Conservation (phyloP, 1,284 basidiomycete genomes). For the Peniophora sp. region DNA sequence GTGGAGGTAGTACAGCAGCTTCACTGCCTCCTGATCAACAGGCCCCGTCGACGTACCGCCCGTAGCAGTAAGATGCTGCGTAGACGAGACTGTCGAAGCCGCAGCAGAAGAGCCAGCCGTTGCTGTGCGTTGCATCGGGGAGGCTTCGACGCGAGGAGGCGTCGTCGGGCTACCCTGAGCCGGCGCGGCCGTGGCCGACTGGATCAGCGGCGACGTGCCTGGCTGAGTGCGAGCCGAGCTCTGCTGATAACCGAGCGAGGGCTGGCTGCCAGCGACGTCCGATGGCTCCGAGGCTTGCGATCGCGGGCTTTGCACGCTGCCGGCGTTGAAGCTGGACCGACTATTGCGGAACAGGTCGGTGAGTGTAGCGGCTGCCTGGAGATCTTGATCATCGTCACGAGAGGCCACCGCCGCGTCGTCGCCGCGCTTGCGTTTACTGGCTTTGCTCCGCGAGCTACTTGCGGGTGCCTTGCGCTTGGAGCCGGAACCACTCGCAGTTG, state of each 20-base stretch:
- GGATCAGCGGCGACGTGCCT: neutral
- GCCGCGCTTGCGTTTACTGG: constrained; percentile 37
- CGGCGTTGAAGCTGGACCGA: constrained; percentile 48
- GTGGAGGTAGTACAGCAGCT: constrained; percentile 71
- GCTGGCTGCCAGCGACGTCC: constrained; percentile 41
- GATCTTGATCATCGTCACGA: constrained; percentile 51
- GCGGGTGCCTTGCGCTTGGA: constrained; percentile 25
- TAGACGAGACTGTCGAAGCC: constrained; percentile 2
- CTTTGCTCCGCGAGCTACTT: constrained; percentile 28
- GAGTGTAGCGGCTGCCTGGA: constrained; percentile 73
- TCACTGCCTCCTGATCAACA: constrained; percentile 66
- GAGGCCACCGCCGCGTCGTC: constrained; percentile 22
- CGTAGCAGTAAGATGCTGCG: neutral
- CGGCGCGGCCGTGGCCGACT: constrained; percentile 20
- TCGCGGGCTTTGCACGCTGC: constrained; percentile 48
- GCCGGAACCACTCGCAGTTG: constrained; percentile 15
- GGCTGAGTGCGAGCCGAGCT: constrained; percentile 44
- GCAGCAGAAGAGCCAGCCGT: neutral
- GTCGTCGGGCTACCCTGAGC: constrained; percentile 24
- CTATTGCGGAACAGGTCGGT: constrained; percentile 62
- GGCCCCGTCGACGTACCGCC: constrained; percentile 5
- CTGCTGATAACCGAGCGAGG: constrained; percentile 49
- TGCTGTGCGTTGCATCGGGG: constrained; percentile 4
- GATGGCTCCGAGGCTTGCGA: constrained; percentile 41
- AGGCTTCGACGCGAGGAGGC: constrained; percentile 16